Evolutionary conservation across 2,329 filamentous ascomycete genomes (phyloP), one percentile per base, ranked within the genome.

Genomic region (Ceratocystiopsis sp.): DNA sequence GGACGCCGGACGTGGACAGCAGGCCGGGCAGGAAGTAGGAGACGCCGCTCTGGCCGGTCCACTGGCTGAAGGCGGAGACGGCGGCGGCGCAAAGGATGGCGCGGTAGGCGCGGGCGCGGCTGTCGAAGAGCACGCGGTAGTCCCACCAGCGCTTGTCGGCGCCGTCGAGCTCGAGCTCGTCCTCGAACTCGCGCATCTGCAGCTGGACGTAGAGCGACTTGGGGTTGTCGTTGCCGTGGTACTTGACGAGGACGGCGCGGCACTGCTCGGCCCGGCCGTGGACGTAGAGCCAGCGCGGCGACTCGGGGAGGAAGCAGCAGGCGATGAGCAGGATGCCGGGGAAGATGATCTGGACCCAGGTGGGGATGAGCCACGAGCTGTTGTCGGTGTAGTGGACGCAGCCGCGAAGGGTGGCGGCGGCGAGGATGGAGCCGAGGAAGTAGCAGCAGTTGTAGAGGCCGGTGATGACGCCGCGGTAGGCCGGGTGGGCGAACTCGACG

Each of bases 161-260:
- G 40, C 62, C 62, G 40, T 62, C 57, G 43, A 57, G 54, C 42
- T 61, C 56, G 33, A 66, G 40, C 2, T 69, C 43, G 25, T 43
- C 36, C 7, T 10, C n/a, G 25, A 50, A 46, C 33, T 50, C 48
- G 42, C 46, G 42, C 45, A 51, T 49, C 43, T 51, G 43, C 2
- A 50, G 44, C n/a, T 25, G 59, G 7, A 52, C 48, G 17, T 49
- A 41, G 17, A 48, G 45, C 37, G 46, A 47, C 17, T 53, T 56
- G 49, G 74, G 33, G 46, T 65, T 61, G 18, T 68, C 70, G 40
- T 72, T 64, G 39, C 69, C 69, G 46, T 73, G 70, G 44, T 67
- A 71, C 5, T 56, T 46, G 63, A 39, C 73, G 70, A 32, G 39
- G 5, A 46, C 43, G 14, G 29, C 37, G n/a, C 45, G 45, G 16